Evolutionary conservation across 441 rosid genomes (phyloP).

Genomic region (Gossypium laxum): DNA sequence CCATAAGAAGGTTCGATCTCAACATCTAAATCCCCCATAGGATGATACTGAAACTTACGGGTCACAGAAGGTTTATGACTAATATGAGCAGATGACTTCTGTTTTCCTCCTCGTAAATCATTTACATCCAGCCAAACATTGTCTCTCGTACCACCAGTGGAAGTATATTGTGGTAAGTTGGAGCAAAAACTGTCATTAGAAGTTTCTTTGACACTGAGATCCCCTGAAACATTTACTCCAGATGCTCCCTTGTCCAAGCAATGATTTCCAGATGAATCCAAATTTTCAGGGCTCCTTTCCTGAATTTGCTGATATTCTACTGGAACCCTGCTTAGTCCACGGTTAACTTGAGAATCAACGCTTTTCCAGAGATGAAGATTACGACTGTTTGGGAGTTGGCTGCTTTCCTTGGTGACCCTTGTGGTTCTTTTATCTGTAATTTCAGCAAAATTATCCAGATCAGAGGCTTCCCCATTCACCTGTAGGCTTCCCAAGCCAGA

Average conservation of each 20-base stretch:
- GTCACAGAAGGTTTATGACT: slow-evolving; percentile 36
- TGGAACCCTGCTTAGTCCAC: slow-evolving; percentile 18
- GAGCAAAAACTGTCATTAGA: slow-evolving; percentile 27
- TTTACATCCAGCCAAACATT: slow-evolving; percentile 38
- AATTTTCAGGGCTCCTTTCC: slow-evolving; percentile 29
- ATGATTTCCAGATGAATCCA: slow-evolving; percentile 39
- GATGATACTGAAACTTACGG: slow-evolving; percentile 81
- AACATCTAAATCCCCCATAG: slow-evolving; percentile 70
- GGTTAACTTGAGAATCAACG: slow-evolving; percentile 21
- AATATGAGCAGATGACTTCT: slow-evolving; percentile 33
- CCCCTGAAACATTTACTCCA: slow-evolving; percentile 23
- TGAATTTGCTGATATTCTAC: slow-evolving; percentile 25
- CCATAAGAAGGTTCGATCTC: slow-evolving; percentile 37
- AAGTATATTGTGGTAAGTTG: slow-evolving; percentile 25
- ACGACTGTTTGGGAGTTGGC: slow-evolving; percentile 22
- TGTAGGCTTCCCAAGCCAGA: slow-evolving; percentile 22
- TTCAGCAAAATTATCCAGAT: slow-evolving; percentile 23
- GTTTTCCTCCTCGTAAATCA: slow-evolving; percentile 38
- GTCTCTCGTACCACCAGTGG: slow-evolving; percentile 27
- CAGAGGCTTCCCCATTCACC: slow-evolving; percentile 23
- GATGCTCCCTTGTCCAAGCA: slow-evolving; percentile 25
- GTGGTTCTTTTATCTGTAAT: slow-evolving; percentile 25
- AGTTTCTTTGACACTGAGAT: slow-evolving; percentile 29
- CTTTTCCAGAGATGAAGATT: slow-evolving; percentile 41
- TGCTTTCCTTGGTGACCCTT: slow-evolving; percentile 31